phyloP scores from a whole-genome alignment of 2,329 filamentous ascomycete genomes.

The Chrysoporthe austroafricana region DNA sequence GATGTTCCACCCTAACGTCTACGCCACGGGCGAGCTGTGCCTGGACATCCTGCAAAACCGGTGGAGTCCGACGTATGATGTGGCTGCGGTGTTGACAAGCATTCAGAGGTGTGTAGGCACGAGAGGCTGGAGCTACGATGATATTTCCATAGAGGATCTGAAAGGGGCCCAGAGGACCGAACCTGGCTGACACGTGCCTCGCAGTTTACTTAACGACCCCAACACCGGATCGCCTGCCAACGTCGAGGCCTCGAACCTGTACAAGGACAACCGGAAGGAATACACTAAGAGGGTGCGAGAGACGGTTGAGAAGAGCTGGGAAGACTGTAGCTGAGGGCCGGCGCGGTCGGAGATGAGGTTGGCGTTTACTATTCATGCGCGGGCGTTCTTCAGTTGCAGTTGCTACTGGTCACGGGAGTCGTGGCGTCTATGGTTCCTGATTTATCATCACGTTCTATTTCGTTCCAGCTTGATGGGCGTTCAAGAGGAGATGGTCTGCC shows the following conservation, averaged over 20 bases:
- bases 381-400: conserved; percentile 10
- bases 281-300: conserved; percentile 94
- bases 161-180: neutral
- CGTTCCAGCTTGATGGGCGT: conserved; percentile 5
- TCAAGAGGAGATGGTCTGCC: conserved; percentile 3
- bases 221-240: conserved; percentile 99
- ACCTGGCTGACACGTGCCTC: conserved; percentile 35
- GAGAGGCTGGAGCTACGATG: neutral
- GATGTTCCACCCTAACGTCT: conserved; percentile 99
- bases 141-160: neutral
- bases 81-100: conserved; percentile 93
- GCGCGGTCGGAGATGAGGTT: neutral
- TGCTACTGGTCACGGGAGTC: conserved; percentile 4
- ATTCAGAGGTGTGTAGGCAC: conserved; percentile 79
- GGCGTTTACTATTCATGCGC: neutral
- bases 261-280: conserved; percentile 97
- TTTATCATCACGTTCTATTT: neutral
- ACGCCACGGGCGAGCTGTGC: conserved; percentile 94
- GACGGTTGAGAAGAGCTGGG: conserved; percentile 99
- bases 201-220: conserved; percentile 90
- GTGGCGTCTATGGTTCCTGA: conserved; percentile 15
- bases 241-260: conserved; percentile 95
- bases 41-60: conserved; percentile 96
- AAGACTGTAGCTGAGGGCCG: conserved; percentile 61
- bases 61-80: conserved; percentile 98